These are phyloP conservation scores for Mycena kentingensis DNA, from an alignment of 768 basidiomycete species.

Conservation along the genomic window DNA sequence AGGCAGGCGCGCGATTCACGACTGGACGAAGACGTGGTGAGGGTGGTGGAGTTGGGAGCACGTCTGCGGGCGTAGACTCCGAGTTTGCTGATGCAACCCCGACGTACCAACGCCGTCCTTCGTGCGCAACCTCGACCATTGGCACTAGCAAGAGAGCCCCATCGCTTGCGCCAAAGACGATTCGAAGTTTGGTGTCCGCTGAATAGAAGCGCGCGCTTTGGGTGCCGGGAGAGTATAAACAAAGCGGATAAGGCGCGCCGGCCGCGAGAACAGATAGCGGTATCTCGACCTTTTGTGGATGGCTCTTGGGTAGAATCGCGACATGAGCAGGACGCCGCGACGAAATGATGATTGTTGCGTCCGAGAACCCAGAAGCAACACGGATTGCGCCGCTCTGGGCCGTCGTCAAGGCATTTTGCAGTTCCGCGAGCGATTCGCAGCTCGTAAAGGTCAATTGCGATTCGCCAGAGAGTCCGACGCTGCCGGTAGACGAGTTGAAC, in stretches of 20 bases:
- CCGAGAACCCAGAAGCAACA: too few species aligned
- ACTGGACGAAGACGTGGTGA: slow-evolving; percentile 35
- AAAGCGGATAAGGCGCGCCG: slow-evolving; percentile 2
- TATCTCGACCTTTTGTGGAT: too few species aligned
- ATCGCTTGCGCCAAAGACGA: slow-evolving; percentile 29
- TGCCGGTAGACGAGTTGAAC: slow-evolving; percentile 27
- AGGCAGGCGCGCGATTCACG: slow-evolving; percentile 13
- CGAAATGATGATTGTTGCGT: not conserved
- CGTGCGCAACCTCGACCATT: slow-evolving; percentile 24
- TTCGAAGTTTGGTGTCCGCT: slow-evolving; percentile 15
- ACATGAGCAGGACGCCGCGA: too few species aligned
- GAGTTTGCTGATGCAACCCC: slow-evolving; percentile 38
- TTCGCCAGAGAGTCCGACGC: slow-evolving; percentile 31
- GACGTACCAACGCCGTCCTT: slow-evolving; percentile 30
- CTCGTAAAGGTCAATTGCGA: slow-evolving; percentile 31
- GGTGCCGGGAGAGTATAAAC: slow-evolving; percentile 14
- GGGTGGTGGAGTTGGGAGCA: slow-evolving; percentile 40
- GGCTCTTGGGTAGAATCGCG: too few species aligned
- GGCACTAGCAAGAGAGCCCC: slow-evolving; percentile 34
- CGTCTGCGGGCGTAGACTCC: slow-evolving; percentile 10
- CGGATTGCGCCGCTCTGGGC: too few species aligned
- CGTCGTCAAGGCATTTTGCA: slow-evolving; percentile 10
- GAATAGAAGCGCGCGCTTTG: slow-evolving; percentile 9
- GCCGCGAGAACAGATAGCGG: slow-evolving; percentile 4
- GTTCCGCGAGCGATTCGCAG: slow-evolving; percentile 22